Evolutionary conservation across 345 rosid genomes (phyloP).

Genomic region (Lenwebbia sp.): DNA sequence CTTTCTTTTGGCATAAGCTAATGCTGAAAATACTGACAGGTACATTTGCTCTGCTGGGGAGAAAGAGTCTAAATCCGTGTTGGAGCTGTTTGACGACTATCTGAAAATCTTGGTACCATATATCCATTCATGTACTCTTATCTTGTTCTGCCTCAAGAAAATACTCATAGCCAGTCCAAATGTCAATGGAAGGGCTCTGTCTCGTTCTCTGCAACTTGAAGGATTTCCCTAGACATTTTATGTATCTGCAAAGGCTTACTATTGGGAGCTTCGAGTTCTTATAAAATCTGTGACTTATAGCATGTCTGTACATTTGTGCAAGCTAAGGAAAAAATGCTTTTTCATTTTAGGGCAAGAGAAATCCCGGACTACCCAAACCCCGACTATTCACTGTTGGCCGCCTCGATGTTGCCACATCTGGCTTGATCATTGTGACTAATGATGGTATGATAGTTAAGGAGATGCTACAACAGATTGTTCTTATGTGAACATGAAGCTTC

Average conservation of each 20-base stretch:
- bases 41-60: conserved; percentile 91
- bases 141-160: too few species aligned
- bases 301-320: background rate
- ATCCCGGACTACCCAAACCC: conserved; percentile 69
- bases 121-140: too few species aligned
- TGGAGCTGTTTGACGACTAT: conserved; percentile 62
- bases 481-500: background rate
- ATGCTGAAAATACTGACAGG: conserved; percentile 25
- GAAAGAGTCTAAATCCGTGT: conserved; percentile 62
- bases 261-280: background rate
- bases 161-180: background rate
- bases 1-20: background rate
- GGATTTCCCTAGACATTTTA: background rate
- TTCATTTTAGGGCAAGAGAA: conserved; percentile 41
- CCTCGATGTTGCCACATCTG: conserved; percentile 92
- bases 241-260: background rate
- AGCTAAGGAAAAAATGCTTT: background rate
- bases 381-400: conserved; percentile 95
- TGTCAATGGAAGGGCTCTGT: background rate
- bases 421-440: conserved; percentile 78
- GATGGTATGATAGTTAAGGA: conserved; percentile 38
- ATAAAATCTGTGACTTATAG: background rate
- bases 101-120: conserved; percentile 57
- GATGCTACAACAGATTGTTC: background rate
- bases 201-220: background rate